Base-by-base conservation (phyloP, 2,329 filamentous ascomycete genomes). In the Ophiostoma tasmaniense region DNA sequence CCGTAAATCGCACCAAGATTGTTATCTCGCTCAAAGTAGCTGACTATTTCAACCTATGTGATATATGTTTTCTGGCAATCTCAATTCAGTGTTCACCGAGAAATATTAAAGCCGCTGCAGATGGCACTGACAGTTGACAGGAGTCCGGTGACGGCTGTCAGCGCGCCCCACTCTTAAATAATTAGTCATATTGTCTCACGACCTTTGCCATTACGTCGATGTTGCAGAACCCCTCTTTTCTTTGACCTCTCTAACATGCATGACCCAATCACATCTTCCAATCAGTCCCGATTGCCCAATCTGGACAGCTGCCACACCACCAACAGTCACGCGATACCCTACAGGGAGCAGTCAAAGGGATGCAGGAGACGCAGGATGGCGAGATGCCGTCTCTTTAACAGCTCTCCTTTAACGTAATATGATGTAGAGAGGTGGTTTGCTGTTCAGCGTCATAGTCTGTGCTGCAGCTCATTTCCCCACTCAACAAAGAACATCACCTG, bases 401-500 rank as follows among this genome's bases (percentile, higher is more conserved):
- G 30, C 17, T 11, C 14, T 14, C n/a, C 14, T 13, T 11, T 13
- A 55, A 22, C 10, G 50, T 4, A 50, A 20, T 25, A 5, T 8
- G 25, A 5, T 13, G 11, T 6, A 55, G 11, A 14, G 42, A 17
- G 42, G 11, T 10, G 45, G 45, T 22, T 52, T 6, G 20, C 45
- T 22, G 20, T 52, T 52, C 52, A 59, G 55, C 55, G 55, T 61
- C 55, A 61, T 61, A 28, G 10, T 25, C 11, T 22, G 1, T 39
- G 37, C 37, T 39, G 37, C n/a, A 25, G 50, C 50, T 55, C 50
- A 25, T 11, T 55, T 55, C 50, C 50, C 55, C 55, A 61, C 55
- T 61, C 22, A 25, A 61, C 55, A 61, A 61, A 61, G 55, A 61
- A 61, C 25, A 61, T 61, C 55, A 61, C 55, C 55, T 61, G 55